Base-by-base conservation (phyloP, 2,329 filamentous ascomycete genomes). In the Neodidymelliopsis sp. region DNA sequence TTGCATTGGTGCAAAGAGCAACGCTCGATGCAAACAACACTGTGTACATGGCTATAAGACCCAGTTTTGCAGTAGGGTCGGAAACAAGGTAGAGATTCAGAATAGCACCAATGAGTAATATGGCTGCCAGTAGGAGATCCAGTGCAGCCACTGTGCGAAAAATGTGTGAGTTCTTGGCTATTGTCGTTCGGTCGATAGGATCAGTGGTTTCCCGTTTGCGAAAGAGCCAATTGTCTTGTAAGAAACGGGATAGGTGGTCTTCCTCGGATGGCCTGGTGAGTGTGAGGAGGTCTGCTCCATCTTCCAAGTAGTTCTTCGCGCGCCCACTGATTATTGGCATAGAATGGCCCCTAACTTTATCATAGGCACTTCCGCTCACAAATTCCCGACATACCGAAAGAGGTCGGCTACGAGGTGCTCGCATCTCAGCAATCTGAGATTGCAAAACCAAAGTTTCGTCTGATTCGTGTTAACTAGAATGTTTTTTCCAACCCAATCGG, bases 41-140 rank as follows among this genome's bases (percentile, higher is more conserved):
- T 1, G 59, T 65, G 20, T 57, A 64, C 35, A 54, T 43, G 2
- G 57, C 60, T 12, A 67, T 31, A 10, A 67, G 25, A 0, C 51
- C 57, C 1, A 66, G 39, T 42, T 60, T 61, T 7, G 52, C 49
- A 29, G 43, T 56, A 6, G 46, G 28, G 18, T 42, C 36, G 2
- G 22, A 9, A 2, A 64, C 48, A 19, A 49, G 27, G 37, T 64
- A 58, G 3, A 67, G 22, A 18, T 33, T 61, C 1, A 60, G 43
- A 6, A 67, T 62, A 3, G 65, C 57, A 2, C 56, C 59, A 8
- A 67, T 54, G 6, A 67, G 42, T 3, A 66, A 38, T 3, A 62
- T 23, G 3, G 59, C 59, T 7, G 63, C 59, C 2, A 59, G 40
- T 0, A 48, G 12, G 12, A 57, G 29, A 16, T 39, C 46, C 12